Evolutionary conservation across 2,329 filamentous ascomycete genomes (phyloP).

Genomic region (Triangularia verruculosa): DNA sequence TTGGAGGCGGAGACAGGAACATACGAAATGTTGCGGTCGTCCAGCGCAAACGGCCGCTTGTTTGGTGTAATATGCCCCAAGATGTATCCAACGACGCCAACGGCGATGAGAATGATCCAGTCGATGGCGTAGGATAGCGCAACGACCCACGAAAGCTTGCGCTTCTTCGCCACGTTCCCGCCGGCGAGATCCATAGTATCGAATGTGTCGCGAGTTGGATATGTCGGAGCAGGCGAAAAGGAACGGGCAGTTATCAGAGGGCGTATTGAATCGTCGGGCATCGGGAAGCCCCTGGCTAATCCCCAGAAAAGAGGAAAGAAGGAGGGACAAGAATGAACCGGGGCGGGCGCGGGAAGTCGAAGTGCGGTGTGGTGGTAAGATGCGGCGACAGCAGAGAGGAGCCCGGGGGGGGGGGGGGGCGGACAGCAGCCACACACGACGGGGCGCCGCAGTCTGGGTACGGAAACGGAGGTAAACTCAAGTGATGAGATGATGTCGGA

Average conservation of each 20-base stretch:
- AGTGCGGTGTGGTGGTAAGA: slow-evolving; percentile 1
- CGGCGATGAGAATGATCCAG: slow-evolving; percentile 65
- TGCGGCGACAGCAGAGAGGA: background rate
- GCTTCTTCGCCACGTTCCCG: slow-evolving; percentile 21
- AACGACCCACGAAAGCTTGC: slow-evolving; percentile 39
- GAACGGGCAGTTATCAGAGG: slow-evolving; percentile 26
- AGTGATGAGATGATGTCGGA: background rate
- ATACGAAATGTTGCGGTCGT: slow-evolving; percentile 73
- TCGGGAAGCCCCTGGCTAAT: slow-evolving; percentile 19
- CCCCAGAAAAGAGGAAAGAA: background rate
- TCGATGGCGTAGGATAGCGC: slow-evolving; percentile 68
- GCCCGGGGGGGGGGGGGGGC: slow-evolving; percentile 2
- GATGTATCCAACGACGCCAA: slow-evolving; percentile 56
- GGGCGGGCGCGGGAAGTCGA: slow-evolving; percentile 2
- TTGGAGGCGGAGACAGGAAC: slow-evolving; percentile 26
- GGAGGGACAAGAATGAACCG: background rate
- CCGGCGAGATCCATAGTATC: slow-evolving; percentile 20
- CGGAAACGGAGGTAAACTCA: background rate
- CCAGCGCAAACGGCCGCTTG: slow-evolving; percentile 67
- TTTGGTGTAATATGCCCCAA: slow-evolving; percentile 62
- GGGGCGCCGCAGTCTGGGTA: background rate
- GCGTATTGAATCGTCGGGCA: slow-evolving; percentile 29
- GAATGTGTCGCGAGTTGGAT: slow-evolving; percentile 20
- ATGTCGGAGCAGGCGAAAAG: slow-evolving; percentile 21
- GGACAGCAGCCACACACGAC: slow-evolving; percentile 6